Conservation (phyloP, 768 basidiomycete species). For the Mycena galericulata region DNA sequence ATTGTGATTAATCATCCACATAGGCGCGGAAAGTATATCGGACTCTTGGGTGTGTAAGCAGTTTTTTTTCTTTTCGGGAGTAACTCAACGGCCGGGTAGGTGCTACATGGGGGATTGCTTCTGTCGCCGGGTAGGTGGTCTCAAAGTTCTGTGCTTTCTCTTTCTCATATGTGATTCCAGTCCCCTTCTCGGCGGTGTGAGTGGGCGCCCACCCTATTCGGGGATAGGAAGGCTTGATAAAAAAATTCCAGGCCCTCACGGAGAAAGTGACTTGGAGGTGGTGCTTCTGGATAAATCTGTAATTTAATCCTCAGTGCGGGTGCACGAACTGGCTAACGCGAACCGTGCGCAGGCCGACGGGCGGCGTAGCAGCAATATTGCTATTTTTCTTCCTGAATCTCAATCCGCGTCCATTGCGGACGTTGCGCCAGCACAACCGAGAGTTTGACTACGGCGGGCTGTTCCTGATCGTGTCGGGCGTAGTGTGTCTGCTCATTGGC, state of each 20-base stretch:
- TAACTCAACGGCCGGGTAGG: slow-evolving; percentile 5
- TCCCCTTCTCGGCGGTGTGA: slow-evolving; percentile 85
- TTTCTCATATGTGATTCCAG: slow-evolving; percentile 56
- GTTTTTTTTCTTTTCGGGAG: background rate
- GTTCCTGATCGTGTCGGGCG: slow-evolving; percentile 68
- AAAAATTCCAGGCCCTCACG: slow-evolving; percentile 64
- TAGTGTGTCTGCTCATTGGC: slow-evolving; percentile 78
- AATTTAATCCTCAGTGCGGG: no score
- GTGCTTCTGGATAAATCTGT: slow-evolving; percentile 88
- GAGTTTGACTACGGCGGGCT: slow-evolving; percentile 84
- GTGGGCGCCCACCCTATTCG: slow-evolving; percentile 35
- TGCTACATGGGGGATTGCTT: slow-evolving; percentile 84
- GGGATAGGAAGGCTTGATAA: no score
- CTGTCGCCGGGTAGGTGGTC: slow-evolving; percentile 43
- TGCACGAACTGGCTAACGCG: background rate
- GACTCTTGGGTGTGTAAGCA: slow-evolving; percentile 61
- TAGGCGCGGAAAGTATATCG: slow-evolving; percentile 84
- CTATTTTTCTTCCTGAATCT: slow-evolving; percentile 83
- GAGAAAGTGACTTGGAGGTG: slow-evolving; percentile 87
- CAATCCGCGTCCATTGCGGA: slow-evolving; percentile 75
- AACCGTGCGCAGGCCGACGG: slow-evolving; percentile 72
- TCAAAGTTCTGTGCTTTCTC: background rate
- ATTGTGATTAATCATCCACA: slow-evolving; percentile 7
- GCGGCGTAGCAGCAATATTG: slow-evolving; percentile 69
- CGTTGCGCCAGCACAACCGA: slow-evolving; percentile 66